Evolutionary conservation across 164 flowering plant genomes (phyloP), one percentile per base, ranked within the genome.

Genomic region (Piper betle): DNA sequence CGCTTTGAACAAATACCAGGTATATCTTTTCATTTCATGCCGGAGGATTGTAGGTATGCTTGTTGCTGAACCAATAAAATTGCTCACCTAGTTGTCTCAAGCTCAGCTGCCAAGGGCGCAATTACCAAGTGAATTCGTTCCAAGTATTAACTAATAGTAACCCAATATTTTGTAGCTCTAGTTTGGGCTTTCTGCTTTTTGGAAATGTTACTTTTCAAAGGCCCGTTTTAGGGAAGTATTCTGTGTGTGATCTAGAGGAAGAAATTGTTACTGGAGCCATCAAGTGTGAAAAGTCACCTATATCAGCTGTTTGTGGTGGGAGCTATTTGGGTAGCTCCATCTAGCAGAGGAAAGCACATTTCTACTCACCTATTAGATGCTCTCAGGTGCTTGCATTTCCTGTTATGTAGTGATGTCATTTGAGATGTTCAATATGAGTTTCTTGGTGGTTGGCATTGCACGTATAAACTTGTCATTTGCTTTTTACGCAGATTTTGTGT

Each of bases 251-350:
- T 6, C 3, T 42, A 42, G 11, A 6, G 9, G 11, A 6, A 16
- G 71, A 39, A 37, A 74, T 66, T 20, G 59, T 53, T 41, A 61
- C n/a, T 73, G 86, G 89, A 65, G 75, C 81, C 17, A 63, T 81
- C 38, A 19, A 75, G 11, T 82, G 83, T 70, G 86, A 82, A 55
- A 68, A 79, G 55, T 82, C 79, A 74, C 74, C 83, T 53, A 72
- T 75, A 11, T 75, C 87, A 33, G 87, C 88, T 63, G n/a, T 69
- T 3, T 82, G 87, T 69, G 95, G 95, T 41, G 67, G 87, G 92
- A 74, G 95, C 87, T 61, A 81, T 90, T 60, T 86, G 89, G 90
- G 94, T 86, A 41, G 63, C 79, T 62, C 84, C 87, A 19, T 75
- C 80, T 6, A 80, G 76, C 70, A 79, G 97, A 78, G 78, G 88